Conservation (phyloP, 2,329 filamentous ascomycete species). For the Hawksworthiomyces lignivorus region DNA sequence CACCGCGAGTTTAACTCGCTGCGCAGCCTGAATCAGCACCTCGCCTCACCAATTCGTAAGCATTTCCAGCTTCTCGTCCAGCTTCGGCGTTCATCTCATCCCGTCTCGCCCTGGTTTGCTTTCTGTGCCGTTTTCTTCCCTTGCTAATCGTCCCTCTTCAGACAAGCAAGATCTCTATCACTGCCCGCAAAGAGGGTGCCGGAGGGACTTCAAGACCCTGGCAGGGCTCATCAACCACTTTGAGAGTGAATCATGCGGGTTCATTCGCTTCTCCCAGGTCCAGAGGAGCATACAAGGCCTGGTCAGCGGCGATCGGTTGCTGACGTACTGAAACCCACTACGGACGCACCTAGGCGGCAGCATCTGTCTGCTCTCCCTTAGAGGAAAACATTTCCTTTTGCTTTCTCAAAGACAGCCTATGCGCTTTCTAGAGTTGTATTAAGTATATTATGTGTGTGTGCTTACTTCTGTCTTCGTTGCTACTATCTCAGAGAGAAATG, state of each 20-base stretch:
- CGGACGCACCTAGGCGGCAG: no score
- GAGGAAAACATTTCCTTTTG: no score
- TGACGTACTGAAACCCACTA: no score
- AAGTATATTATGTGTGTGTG: no score
- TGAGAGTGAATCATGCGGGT: slow-evolving; percentile 35
- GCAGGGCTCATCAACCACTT: slow-evolving; percentile 34
- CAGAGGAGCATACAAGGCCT: slow-evolving; percentile 20
- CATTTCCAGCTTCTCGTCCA: no score
- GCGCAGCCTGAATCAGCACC: slow-evolving; percentile 39
- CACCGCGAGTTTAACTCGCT: slow-evolving; percentile 30
- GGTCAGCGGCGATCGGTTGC: slow-evolving; percentile 13
- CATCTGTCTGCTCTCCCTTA: no score
- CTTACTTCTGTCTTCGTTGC: no score
- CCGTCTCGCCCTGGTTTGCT: no score
- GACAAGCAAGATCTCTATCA: slow-evolving; percentile 33
- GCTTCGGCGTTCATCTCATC: no score
- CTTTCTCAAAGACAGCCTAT: no score
- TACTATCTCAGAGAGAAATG: no score
- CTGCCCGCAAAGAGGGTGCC: slow-evolving; percentile 29
- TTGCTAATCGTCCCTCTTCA: slow-evolving; percentile 12
- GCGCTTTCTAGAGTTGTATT: no score
- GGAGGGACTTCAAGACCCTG: slow-evolving; percentile 30
- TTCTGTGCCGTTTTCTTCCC: not conserved
- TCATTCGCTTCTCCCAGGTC: slow-evolving; percentile 29
- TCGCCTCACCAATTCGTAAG: slow-evolving; percentile 45